Evolutionary conservation across 345 rosid genomes (phyloP).

Genomic region (Hirschfeldia incana): DNA sequence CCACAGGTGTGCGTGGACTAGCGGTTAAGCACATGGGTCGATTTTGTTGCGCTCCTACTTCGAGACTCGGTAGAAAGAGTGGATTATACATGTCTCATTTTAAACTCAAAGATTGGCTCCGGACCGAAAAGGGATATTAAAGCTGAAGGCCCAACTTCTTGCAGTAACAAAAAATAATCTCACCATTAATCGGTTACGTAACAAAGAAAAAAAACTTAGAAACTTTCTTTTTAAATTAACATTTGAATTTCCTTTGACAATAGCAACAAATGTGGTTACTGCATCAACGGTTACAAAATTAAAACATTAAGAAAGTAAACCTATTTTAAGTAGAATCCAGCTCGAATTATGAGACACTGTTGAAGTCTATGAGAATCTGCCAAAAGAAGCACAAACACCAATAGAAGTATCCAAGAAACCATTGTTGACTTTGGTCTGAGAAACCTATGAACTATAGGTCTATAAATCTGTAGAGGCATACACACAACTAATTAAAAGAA

Average conservation of each 20-base stretch:
- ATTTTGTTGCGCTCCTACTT: too few species aligned
- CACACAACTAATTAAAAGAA: not conserved
- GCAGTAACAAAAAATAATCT: too few species aligned
- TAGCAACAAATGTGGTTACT: not conserved
- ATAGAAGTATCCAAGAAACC: not conserved
- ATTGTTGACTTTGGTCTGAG: not conserved
- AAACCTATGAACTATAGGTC: not conserved
- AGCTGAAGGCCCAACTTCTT: too few species aligned
- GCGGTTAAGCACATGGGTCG: too few species aligned
- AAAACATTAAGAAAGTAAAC: not conserved
- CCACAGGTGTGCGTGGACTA: too few species aligned
- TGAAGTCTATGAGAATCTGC: not conserved
- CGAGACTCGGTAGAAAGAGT: too few species aligned
- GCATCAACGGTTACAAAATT: not conserved
- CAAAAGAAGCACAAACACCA: not conserved
- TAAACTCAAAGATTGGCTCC: too few species aligned
- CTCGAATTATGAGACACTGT: not conserved
- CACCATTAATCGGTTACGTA: too few species aligned
- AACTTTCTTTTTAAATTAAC: too few species aligned
- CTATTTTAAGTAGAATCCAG: not conserved
- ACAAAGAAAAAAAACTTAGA: too few species aligned
- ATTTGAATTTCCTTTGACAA: not conserved
- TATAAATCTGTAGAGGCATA: not conserved
- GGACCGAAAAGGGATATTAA: too few species aligned
- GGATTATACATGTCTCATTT: too few species aligned